phyloP scores from a whole-genome alignment of 805 yeast species.

The Candida palmyrensis region DNA sequence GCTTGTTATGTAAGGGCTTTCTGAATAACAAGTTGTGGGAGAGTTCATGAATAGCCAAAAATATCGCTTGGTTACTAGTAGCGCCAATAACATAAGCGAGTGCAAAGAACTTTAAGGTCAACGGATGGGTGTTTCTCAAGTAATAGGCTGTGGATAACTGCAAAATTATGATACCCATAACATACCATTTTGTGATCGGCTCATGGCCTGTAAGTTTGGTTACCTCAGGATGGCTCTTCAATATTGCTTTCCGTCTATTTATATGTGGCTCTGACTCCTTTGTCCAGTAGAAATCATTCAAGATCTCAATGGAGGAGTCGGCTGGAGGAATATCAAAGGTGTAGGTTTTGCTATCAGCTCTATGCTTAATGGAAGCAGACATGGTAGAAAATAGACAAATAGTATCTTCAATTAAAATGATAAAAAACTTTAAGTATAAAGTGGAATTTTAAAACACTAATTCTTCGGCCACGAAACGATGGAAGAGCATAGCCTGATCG shows the following conservation, averaged over 20 bases:
- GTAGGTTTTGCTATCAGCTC: constrained; percentile 22
- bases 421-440: too few relatives aligned
- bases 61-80: constrained; percentile 76
- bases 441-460: too few relatives aligned
- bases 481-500: too few relatives aligned
- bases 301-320: constrained; percentile 33
- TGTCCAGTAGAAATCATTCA: constrained; percentile 80
- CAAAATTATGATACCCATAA: constrained; percentile 56
- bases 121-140: constrained; percentile 51
- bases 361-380: constrained; percentile 17
- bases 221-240: constrained; percentile 74
- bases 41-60: constrained; percentile 84
- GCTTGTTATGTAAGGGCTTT: constrained; percentile 68
- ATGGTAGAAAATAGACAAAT: too few relatives aligned
- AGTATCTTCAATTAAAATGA: neutral
- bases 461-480: too few relatives aligned
- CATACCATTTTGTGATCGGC: constrained; percentile 77
- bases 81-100: constrained; percentile 81
- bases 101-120: constrained; percentile 49
- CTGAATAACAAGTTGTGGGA: constrained; percentile 82
- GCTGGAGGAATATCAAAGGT: constrained; percentile 35
- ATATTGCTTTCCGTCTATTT: constrained; percentile 63
- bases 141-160: constrained; percentile 64
- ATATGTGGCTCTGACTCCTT: constrained; percentile 78
- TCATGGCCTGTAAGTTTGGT: constrained; percentile 80